These are phyloP conservation scores for Glonium stellatum DNA, from an alignment of 495 filamentous ascomycete genomes.

Conservation along the genomic window DNA sequence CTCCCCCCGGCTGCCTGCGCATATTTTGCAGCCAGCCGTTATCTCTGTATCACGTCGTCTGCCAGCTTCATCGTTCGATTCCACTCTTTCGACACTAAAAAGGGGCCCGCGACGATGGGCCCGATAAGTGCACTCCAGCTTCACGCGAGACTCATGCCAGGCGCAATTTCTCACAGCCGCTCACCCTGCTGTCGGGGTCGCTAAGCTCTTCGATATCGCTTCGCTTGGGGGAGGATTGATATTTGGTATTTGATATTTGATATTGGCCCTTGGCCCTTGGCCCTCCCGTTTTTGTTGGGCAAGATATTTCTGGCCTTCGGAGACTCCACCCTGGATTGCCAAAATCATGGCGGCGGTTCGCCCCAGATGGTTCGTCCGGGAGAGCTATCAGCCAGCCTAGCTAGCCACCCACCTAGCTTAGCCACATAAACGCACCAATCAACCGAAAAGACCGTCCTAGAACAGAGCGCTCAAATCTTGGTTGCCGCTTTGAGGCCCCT, in stretches of 20 bases:
- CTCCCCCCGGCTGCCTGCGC: background rate
- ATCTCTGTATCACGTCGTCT: background rate
- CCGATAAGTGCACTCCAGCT: background rate
- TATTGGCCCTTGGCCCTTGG: background rate
- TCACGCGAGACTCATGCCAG: slow-evolving; percentile 5
- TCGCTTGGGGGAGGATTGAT: background rate
- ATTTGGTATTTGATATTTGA: background rate
- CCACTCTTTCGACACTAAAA: background rate
- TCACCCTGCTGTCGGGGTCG: background rate
- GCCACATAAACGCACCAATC: background rate
- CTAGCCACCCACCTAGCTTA: background rate
- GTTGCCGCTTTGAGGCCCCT: background rate
- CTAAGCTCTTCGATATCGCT: background rate
- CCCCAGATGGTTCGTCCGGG: background rate
- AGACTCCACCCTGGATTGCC: background rate
- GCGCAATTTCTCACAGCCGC: background rate
- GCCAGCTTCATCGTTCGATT: background rate
- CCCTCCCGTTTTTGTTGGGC: background rate
- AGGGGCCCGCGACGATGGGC: background rate
- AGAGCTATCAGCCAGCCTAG: too few species aligned
- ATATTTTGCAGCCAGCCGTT: background rate
- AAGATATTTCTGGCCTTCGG: background rate
- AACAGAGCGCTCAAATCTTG: background rate
- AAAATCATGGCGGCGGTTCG: slow-evolving; percentile 1
- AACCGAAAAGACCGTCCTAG: slow-evolving; percentile 3